A percentile compares a stretch with the other conserved stretches of the same genome.
phyloP scores from a whole-genome alignment of 192 early-diverging fungal genomes.

The Helicostylum pulchrum region DNA sequence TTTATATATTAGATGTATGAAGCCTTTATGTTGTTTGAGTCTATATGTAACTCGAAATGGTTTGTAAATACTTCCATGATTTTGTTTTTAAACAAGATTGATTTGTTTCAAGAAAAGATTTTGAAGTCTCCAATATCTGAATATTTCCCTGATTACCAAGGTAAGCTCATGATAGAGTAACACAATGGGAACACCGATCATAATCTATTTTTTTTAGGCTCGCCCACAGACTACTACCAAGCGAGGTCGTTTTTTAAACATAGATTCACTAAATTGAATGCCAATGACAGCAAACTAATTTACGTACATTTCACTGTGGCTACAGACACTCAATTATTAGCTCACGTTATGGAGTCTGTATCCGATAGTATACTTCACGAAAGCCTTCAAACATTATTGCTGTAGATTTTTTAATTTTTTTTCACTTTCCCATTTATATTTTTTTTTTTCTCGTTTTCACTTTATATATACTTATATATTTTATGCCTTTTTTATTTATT shows the following conservation, averaged over 20 bases:
- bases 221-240: slow-evolving; percentile 5
- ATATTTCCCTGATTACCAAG: slow-evolving; percentile 51
- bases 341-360: slow-evolving; percentile 43
- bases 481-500: too few relatives aligned
- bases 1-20: slow-evolving; percentile 47
- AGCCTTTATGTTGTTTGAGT: slow-evolving; percentile 55
- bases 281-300: slow-evolving; percentile 42
- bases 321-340: slow-evolving; percentile 44
- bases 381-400: slow-evolving; percentile 18
- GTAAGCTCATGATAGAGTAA: slow-evolving; percentile 16
- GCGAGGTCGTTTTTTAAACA: slow-evolving; percentile 35
- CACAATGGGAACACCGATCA: neutral
- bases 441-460: too few relatives aligned
- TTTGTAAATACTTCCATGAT: slow-evolving; percentile 55
- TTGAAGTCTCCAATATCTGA: slow-evolving; percentile 33
- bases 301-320: slow-evolving; percentile 49
- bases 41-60: slow-evolving; percentile 57
- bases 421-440: too few relatives aligned
- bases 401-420: neutral
- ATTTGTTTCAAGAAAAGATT: slow-evolving; percentile 51
- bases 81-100: slow-evolving; percentile 57
- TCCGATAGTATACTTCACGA: slow-evolving; percentile 30
- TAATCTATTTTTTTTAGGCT: slow-evolving; percentile 18
- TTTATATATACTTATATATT: too few relatives aligned
- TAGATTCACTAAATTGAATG: slow-evolving; percentile 37